Percentiles rank a stretch among this genome's conserved stretches.
phyloP scores from a whole-genome alignment of 176 grass and related monocot genomes.

The Rhynchospora tenuis region DNA sequence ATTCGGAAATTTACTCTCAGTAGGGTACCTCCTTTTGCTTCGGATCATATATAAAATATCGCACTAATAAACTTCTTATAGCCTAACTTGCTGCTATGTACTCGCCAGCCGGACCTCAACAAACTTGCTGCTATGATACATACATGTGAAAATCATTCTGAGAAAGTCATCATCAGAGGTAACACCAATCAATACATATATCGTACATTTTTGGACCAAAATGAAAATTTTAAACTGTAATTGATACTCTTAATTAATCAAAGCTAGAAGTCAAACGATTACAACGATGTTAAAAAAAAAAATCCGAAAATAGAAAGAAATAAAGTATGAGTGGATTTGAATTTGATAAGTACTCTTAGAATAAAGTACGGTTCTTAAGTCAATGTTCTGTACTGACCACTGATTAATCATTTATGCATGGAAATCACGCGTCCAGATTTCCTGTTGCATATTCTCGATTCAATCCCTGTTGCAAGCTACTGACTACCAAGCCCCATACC shows the following conservation, averaged over 20 bases:
- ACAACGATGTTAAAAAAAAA: not conserved
- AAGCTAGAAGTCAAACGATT: not conserved
- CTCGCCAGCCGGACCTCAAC: too few relatives aligned
- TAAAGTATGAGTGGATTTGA: not conserved
- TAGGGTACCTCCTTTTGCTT: too few relatives aligned
- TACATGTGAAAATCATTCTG: too few relatives aligned
- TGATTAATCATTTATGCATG: not conserved
- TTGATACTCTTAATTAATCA: not conserved
- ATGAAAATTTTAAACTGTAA: not conserved
- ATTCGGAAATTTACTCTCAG: too few relatives aligned
- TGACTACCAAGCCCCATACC: not conserved
- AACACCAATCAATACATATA: not conserved
- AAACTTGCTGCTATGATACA: too few relatives aligned
- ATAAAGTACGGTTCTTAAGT: not conserved
- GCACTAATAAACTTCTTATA: too few relatives aligned
- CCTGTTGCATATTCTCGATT: not conserved
- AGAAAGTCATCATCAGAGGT: too few relatives aligned
- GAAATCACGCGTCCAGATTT: not conserved
- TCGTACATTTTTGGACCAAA: not conserved
- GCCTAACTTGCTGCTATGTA: too few relatives aligned
- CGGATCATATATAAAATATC: too few relatives aligned
- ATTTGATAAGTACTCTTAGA: not conserved
- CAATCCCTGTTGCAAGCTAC: not conserved
- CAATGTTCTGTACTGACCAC: not conserved
- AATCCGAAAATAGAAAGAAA: not conserved